These are phyloP conservation scores for Phaffomyces thermotolerans DNA, from an alignment of 805 yeast species.

Conservation along the genomic window DNA sequence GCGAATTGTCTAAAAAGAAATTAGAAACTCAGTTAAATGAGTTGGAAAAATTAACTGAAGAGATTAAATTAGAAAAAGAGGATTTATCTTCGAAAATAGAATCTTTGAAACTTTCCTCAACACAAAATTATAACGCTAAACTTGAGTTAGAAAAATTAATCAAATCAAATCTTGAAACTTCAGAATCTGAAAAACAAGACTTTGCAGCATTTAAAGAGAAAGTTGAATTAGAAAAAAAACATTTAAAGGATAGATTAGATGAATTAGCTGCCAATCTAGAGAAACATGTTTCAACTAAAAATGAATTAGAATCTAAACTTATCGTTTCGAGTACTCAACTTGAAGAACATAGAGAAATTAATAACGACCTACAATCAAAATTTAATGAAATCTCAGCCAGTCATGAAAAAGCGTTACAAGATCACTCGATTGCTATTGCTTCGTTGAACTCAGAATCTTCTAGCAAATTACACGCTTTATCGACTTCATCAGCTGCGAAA, in stretches of 20 bases:
- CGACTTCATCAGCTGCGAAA: neutral
- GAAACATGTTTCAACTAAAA: neutral
- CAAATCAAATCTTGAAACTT: neutral
- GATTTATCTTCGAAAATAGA: neutral
- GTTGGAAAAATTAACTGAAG: neutral
- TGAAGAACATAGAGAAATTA: neutral
- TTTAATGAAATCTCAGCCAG: neutral
- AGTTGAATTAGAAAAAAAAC: slow-evolving; percentile 1
- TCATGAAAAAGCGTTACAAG: slow-evolving; percentile 3
- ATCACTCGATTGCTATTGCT: slow-evolving; percentile 2
- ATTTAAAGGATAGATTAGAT: neutral
- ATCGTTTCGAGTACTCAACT: neutral
- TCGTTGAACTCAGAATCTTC: neutral
- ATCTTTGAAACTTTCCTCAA: slow-evolving; percentile 1
- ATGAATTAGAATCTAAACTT: slow-evolving; percentile 1
- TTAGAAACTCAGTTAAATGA: neutral
- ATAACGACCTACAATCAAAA: slow-evolving; percentile 1
- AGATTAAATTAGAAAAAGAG: neutral
- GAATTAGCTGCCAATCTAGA: neutral
- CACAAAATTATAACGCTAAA: slow-evolving; percentile 1
- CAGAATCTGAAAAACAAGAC: neutral
- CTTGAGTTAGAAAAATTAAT: slow-evolving; percentile 1
- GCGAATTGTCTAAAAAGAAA: neutral
- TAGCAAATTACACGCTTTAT: neutral
- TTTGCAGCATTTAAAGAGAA: neutral